A percentile compares a stretch with the other conserved stretches of the same genome.
These are phyloP conservation scores for Penium margaritaceum DNA, from an alignment of 139 green algal species.

Conservation along the genomic window DNA sequence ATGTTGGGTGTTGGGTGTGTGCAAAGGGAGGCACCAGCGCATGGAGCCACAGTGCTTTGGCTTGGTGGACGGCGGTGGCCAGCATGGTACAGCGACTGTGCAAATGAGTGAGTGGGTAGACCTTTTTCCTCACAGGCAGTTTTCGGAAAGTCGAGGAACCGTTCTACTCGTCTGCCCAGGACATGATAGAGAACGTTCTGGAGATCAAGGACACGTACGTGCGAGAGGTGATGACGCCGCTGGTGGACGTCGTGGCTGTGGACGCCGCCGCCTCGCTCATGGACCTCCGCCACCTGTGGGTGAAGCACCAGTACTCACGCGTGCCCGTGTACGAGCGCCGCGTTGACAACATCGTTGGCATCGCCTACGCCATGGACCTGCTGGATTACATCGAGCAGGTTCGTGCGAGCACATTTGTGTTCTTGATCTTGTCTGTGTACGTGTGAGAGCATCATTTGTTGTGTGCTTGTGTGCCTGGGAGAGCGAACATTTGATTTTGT, in stretches of 20 bases:
- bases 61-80: too few species aligned
- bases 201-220: constrained; percentile 50
- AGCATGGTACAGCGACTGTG: too few species aligned
- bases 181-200: constrained; percentile 55
- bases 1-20: too few species aligned
- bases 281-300: constrained; percentile 48
- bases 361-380: constrained; percentile 49
- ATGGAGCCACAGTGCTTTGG: too few species aligned
- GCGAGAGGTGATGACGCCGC: constrained; percentile 53
- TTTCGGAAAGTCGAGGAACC: background rate
- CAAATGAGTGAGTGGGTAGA: constrained; percentile 38
- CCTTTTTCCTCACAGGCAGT: background rate
- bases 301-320: constrained; percentile 45
- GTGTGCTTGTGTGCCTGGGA: background rate
- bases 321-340: constrained; percentile 50
- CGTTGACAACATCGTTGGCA: constrained; percentile 55
- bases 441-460: background rate
- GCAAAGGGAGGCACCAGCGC: too few species aligned
- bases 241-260: constrained; percentile 52
- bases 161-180: background rate
- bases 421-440: background rate
- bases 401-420: too few species aligned
- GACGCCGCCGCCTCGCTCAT: constrained; percentile 31
- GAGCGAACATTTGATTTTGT: background rate
- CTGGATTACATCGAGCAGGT: constrained; percentile 46